Conservation (phyloP, 2,329 filamentous ascomycete genomes). For the Chaetomium strumarium region DNA sequence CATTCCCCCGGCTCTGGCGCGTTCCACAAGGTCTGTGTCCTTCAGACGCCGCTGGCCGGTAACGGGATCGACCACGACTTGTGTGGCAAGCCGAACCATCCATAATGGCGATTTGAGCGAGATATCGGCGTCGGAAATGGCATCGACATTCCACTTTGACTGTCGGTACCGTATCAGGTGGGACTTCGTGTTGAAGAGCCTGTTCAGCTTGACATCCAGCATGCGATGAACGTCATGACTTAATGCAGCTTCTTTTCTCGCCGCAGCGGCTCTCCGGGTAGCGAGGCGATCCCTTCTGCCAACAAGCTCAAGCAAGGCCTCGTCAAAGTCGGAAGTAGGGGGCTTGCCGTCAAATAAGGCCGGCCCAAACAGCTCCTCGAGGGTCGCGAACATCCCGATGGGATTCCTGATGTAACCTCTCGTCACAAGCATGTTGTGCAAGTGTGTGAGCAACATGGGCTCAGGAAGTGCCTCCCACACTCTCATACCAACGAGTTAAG, state of each 20-base stretch:
- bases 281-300: background rate
- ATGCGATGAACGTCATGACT: conserved; percentile 5
- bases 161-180: conserved; percentile 27
- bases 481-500: conserved; percentile 30
- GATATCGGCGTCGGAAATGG: conserved; percentile 33
- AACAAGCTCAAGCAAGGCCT: background rate
- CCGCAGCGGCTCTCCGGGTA: background rate
- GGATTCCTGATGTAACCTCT: conserved; percentile 34
- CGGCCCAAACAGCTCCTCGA: conserved; percentile 25
- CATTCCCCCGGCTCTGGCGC: background rate
- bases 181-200: conserved; percentile 33
- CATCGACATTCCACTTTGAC: conserved; percentile 32
- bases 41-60: conserved; percentile 27
- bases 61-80: conserved; percentile 1
- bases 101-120: conserved; percentile 23
- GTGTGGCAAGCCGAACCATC: conserved; percentile 26
- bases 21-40: conserved; percentile 28
- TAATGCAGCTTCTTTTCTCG: background rate
- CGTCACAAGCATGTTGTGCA: conserved; percentile 44
- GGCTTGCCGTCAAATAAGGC: conserved; percentile 30
- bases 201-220: conserved; percentile 16
- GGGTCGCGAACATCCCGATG: conserved; percentile 29
- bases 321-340: conserved; percentile 28
- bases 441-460: conserved; percentile 35
- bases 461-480: conserved; percentile 37